Conservation (phyloP, 352 stramenopile genomes). For the Phytophthora pinifolia region DNA sequence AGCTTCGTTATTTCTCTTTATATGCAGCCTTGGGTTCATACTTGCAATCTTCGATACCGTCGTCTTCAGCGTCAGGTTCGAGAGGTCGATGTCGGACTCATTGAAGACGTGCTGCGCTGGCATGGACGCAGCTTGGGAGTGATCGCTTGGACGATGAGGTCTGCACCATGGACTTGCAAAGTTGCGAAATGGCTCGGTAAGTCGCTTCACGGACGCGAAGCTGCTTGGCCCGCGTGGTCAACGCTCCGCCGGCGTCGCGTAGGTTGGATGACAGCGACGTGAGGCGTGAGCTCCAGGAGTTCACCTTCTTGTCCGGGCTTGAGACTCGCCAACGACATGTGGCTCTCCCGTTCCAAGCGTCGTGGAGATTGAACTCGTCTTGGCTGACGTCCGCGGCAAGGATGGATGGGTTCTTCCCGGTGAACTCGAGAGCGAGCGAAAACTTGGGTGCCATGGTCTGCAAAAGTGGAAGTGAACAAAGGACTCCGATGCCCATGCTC, state of each 20-base stretch:
- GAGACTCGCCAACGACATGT: constrained; percentile 9
- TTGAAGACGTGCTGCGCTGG: constrained; percentile 11
- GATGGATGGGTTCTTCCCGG: constrained; percentile 18
- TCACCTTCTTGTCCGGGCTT: constrained; percentile 9
- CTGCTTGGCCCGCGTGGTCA: constrained; percentile 18
- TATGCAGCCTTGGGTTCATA: constrained; percentile 4
- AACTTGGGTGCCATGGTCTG: constrained; percentile 14
- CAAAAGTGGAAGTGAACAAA: constrained; percentile 15
- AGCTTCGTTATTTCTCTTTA: constrained; percentile 5
- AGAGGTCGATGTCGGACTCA: constrained; percentile 9
- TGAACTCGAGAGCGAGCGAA: neutral
- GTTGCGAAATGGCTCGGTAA: neutral
- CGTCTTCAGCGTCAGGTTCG: constrained; percentile 17
- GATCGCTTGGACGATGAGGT: neutral
- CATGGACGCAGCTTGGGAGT: constrained; percentile 12
- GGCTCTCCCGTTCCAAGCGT: constrained; percentile 9
- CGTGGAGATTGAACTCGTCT: constrained; percentile 12
- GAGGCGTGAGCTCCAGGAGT: constrained; percentile 14
- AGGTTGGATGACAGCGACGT: constrained; percentile 19
- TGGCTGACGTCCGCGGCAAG: constrained; percentile 16
- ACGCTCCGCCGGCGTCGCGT: constrained; percentile 2
- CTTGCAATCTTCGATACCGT: neutral
- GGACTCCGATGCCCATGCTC: constrained; percentile 1
- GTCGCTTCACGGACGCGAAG: constrained; percentile 10
- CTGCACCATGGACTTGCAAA: constrained; percentile 8